Evolutionary conservation across 2,329 filamentous ascomycete species (phyloP), one percentile per base, ranked within the genome.

Genomic region (Phyllosticta citriasiana): DNA sequence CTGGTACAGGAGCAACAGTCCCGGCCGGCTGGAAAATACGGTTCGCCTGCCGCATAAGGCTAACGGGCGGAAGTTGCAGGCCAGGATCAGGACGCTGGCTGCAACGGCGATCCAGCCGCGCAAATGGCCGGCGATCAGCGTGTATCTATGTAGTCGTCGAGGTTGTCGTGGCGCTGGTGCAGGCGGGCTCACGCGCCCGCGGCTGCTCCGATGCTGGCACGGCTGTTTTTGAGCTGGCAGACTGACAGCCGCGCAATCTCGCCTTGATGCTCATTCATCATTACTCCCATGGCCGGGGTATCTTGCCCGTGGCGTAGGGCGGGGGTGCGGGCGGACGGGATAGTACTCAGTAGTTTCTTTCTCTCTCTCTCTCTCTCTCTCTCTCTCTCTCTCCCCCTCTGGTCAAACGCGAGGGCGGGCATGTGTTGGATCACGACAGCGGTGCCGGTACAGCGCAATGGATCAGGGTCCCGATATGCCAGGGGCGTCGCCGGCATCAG

Each of bases 41-140:
- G 51, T 61, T 56, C 54, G 59, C 59, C 59, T 57, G 59, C 59
- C 59, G 59, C 59, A 61, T 61, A 61, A 55, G 60, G 60, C 60
- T 61, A 61, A 61, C 50, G 59, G 59, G 59, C 59, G 55, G 55
- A 57, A 35, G 53, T 16, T 53, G 50, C 26, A 33, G 53, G 53
- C 53, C 53, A 55, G 53, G 53, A 55, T 55, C 53, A 35, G 16
- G 25, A 40, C 33, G 58, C 53, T 24, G 58, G 58, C 58, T 60
- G 59, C 59, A 54, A 40, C 53, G 59, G 55, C 59, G 59, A 61
- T 61, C 59, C 59, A 61, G 59, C 59, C 59, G 59, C 59, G 59
- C 56, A 54, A 57, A 57, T 40, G 58, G 58, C 53, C 57, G 59
- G 50, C 53, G 59, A 61, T 61, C 59, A 61, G 33, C 33, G 33